Evolutionary conservation across 495 filamentous ascomycete species (phyloP), one percentile per base, ranked within the genome.

Genomic region (Lophiotrema nucula): DNA sequence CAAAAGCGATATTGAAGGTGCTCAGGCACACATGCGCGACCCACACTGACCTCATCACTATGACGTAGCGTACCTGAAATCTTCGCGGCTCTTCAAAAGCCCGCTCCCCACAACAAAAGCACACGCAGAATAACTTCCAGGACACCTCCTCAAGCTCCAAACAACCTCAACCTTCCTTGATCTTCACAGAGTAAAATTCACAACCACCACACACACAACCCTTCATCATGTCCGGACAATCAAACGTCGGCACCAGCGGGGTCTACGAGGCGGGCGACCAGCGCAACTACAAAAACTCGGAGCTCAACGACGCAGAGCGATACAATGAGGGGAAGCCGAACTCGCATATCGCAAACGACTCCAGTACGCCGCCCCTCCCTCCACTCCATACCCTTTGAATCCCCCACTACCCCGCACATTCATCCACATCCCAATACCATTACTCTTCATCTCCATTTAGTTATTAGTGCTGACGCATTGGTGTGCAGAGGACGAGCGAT

Each of bases 201-300:
- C 31, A 51, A 8, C 24, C 47, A 37, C 37, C 26, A 2, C 3
- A 23, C 26, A 18, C 22, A 19, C 19, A 42, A 27, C 25, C 10
- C 31, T 26, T 26, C 25, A 43, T 21, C n/a, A 60, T 60, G 57
- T 54, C 57, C 8, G 47, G 41, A 19, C 23, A 41, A 15, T 54
- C 49, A 31, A 78, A 70, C 66, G 82, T 87, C 67, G 84, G 84
- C 56, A 58, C 60, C 57, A 44, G 64, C 23, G 52, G 63, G 43
- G 58, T 85, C 63, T 87, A 87, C 72, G 82, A 83, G 65, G 81
- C 76, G 28, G 85, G 83, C 52, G 89, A 92, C 71, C 88, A 74
- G 77, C 79, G 81, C 62, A 91, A 83, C 69, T 65, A 66, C 25
- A 82, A 83, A 56, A 56, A 78, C 58, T 77, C 80, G 12, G 86